These are phyloP conservation scores for Dentipellis fragilis DNA, from an alignment of 768 basidiomycete species.

Conservation along the genomic window DNA sequence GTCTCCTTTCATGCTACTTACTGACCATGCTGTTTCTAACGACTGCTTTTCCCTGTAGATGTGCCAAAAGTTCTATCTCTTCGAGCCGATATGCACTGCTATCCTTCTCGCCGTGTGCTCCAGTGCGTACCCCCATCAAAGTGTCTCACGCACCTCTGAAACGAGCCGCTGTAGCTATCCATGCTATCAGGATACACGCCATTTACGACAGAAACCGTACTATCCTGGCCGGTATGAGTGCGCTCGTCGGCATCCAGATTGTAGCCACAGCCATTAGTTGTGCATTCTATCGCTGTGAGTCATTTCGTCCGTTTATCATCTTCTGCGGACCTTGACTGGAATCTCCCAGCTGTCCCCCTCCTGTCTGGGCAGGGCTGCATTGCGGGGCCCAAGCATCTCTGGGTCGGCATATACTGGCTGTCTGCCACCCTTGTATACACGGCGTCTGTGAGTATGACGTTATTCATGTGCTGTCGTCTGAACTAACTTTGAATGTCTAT, in stretches of 20 bases:
- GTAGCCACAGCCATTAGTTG: conserved; percentile 66
- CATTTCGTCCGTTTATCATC: conserved; percentile 14
- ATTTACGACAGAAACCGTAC: conserved; percentile 59
- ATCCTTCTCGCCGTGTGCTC: conserved; percentile 68
- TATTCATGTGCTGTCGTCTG: background rate
- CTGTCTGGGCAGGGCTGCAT: conserved; percentile 75
- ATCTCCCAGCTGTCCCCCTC: conserved; percentile 52
- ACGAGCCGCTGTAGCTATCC: conserved; percentile 36
- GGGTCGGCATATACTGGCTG: conserved; percentile 85
- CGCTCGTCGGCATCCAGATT: conserved; percentile 56
- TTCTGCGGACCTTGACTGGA: conserved; percentile 1
- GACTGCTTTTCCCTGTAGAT: conserved; percentile 30
- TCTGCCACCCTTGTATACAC: conserved; percentile 66
- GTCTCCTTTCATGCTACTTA: conserved; percentile 10
- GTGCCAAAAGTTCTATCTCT: conserved; percentile 68
- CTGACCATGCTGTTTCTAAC: background rate
- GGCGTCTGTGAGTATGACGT: conserved; percentile 37
- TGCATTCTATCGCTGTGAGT: conserved; percentile 68
- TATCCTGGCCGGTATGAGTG: conserved; percentile 45
- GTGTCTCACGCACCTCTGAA: background rate
- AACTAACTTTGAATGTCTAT: background rate
- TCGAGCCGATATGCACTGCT: conserved; percentile 81
- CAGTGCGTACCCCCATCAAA: conserved; percentile 22
- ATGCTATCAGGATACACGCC: conserved; percentile 71
- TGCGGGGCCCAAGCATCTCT: conserved; percentile 68